Conservation (phyloP, 2,329 filamentous ascomycete species). For the Botrytis elliptica region DNA sequence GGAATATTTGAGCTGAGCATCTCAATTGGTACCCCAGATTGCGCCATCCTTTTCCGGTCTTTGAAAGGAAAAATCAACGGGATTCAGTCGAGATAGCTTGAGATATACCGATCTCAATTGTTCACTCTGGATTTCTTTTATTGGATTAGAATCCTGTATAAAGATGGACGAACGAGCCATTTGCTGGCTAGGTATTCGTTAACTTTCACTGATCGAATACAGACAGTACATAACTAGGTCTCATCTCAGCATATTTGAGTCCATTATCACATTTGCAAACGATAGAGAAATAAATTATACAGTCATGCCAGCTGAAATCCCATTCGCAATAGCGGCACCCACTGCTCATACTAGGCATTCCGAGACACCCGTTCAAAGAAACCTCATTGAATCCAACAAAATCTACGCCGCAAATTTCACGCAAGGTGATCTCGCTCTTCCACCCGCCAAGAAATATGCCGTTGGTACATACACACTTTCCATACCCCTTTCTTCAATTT, state of each 20-base stretch:
- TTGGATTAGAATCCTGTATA: not conserved
- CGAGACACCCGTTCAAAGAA: constrained; percentile 49
- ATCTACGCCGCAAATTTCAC: constrained; percentile 59
- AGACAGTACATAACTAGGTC: not conserved
- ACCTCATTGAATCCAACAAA: constrained; percentile 56
- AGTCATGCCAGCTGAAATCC: not conserved
- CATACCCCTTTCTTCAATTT: constrained; percentile 23
- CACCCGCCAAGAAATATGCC: constrained; percentile 67
- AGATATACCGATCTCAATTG: not conserved
- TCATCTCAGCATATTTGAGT: not conserved
- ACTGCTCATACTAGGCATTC: constrained; percentile 20
- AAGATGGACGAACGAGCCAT: not conserved
- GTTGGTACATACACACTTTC: constrained; percentile 49
- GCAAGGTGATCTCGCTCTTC: constrained; percentile 64
- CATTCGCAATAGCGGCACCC: not conserved
- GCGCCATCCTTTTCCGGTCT: not conserved
- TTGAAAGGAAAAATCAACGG: not conserved
- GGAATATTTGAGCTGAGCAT: not conserved
- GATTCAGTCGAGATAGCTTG: not conserved
- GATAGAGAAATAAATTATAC: not conserved
- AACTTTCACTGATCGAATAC: not conserved
- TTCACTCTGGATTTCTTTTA: not conserved
- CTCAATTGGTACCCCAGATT: constrained; percentile 3
- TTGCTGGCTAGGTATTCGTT: not conserved
- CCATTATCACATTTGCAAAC: not conserved